These are phyloP conservation scores for Aspergillus fischeri DNA, from an alignment of 2,329 filamentous ascomycete genomes.

Conservation along the genomic window DNA sequence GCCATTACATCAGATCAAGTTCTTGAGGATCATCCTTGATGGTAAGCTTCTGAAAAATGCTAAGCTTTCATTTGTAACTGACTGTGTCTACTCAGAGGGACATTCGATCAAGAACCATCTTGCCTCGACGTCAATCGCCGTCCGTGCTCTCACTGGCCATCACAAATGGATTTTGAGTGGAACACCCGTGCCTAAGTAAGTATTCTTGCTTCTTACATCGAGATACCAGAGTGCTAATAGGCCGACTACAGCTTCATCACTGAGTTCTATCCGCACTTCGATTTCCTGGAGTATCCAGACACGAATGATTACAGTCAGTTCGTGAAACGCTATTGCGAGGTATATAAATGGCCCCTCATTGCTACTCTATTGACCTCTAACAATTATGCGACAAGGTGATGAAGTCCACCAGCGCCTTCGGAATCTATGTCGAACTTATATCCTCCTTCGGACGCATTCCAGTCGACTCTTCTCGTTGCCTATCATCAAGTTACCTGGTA, in stretches of 20 bases:
- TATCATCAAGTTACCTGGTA: constrained; percentile 52
- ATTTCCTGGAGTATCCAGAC: constrained; percentile 32
- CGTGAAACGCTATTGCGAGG: constrained; percentile 21
- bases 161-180: constrained; percentile 38
- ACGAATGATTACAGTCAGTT: constrained; percentile 23
- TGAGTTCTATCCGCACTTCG: constrained; percentile 39
- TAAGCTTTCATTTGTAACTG: background rate
- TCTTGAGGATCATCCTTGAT: constrained; percentile 39
- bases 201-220: background rate
- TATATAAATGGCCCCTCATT: constrained; percentile 8
- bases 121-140: constrained; percentile 32
- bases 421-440: constrained; percentile 37
- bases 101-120: constrained; percentile 36
- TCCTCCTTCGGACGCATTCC: constrained; percentile 54
- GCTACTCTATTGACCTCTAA: background rate
- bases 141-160: constrained; percentile 31
- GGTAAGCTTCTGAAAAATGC: constrained; percentile 19
- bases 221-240: background rate
- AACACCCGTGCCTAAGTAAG: constrained; percentile 38
- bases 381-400: constrained; percentile 3
- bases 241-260: constrained; percentile 21
- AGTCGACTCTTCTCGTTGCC: constrained; percentile 52
- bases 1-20: constrained; percentile 33
- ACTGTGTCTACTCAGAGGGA: constrained; percentile 19
- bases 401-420: constrained; percentile 19